Evolutionary conservation across 129 eudicot species (phyloP).

Genomic region (Centaurea solstitialis): DNA sequence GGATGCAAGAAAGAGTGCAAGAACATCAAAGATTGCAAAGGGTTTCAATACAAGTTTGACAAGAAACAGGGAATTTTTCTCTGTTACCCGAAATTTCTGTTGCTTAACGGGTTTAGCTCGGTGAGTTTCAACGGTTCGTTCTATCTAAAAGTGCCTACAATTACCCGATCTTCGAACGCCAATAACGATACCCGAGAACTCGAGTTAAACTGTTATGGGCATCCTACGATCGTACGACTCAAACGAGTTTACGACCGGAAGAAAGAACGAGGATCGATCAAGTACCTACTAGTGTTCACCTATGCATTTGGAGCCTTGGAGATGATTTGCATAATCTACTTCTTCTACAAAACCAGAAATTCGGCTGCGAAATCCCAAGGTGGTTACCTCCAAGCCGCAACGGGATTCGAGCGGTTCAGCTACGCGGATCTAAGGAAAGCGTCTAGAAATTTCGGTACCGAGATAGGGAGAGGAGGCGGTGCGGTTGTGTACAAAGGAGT

Average conservation of each 20-base stretch:
- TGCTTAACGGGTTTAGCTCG: slow-evolving; percentile 44
- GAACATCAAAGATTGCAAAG: slow-evolving; percentile 42
- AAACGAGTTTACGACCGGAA: slow-evolving; percentile 32
- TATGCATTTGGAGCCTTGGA: slow-evolving; percentile 44
- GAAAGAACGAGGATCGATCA: slow-evolving; percentile 17
- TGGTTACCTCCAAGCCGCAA: slow-evolving; percentile 37
- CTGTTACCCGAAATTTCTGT: slow-evolving; percentile 44
- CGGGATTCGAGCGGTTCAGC: slow-evolving; percentile 44
- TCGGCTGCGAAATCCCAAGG: neutral
- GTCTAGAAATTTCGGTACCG: slow-evolving; percentile 32
- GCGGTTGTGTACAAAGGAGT: slow-evolving; percentile 42
- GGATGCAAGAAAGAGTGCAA: slow-evolving; percentile 37
- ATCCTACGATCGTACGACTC: neutral
- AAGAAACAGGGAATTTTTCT: slow-evolving; percentile 16
- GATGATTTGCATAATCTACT: slow-evolving; percentile 26
- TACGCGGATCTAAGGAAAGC: slow-evolving; percentile 46
- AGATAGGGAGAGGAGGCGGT: slow-evolving; percentile 54
- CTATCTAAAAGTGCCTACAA: slow-evolving; percentile 42
- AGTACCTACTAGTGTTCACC: slow-evolving; percentile 35
- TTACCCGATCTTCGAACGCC: neutral
- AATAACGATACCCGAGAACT: slow-evolving; percentile 1
- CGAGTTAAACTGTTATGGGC: slow-evolving; percentile 14
- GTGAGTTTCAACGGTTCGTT: slow-evolving; percentile 15
- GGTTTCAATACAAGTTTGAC: slow-evolving; percentile 35
- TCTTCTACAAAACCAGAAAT: slow-evolving; percentile 23